phyloP scores from a whole-genome alignment of 176 grass and related monocot genomes.

The Areca catechu region DNA sequence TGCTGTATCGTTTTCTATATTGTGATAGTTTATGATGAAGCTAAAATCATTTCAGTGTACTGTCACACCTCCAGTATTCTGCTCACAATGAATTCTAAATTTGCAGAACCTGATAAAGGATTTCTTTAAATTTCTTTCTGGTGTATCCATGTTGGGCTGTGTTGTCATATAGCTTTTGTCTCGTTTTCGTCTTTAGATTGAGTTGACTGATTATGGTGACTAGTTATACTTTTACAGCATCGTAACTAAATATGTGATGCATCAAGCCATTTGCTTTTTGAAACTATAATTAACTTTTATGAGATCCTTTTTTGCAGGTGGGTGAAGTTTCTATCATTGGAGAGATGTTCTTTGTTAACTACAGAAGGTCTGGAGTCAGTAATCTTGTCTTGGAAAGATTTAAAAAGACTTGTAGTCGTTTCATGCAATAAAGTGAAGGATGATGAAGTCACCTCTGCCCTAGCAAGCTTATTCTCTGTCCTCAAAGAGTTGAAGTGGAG shows the following conservation, averaged over 20 bases:
- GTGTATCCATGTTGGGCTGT: too few relatives aligned
- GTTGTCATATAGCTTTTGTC: too few relatives aligned
- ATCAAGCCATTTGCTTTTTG: slow-evolving; percentile 9
- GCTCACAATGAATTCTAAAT: too few relatives aligned
- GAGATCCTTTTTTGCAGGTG: slow-evolving; percentile 26
- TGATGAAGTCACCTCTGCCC: slow-evolving; percentile 54
- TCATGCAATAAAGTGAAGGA: slow-evolving; percentile 79
- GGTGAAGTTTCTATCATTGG: slow-evolving; percentile 63
- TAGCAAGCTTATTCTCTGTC: slow-evolving; percentile 71
- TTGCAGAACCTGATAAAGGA: too few relatives aligned
- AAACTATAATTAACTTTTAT: neutral
- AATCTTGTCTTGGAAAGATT: slow-evolving; percentile 63
- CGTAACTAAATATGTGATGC: slow-evolving; percentile 7
- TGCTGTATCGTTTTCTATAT: too few relatives aligned
- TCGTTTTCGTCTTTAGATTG: too few relatives aligned
- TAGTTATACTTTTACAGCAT: too few relatives aligned
- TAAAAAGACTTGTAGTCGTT: slow-evolving; percentile 62
- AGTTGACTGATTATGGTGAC: too few relatives aligned
- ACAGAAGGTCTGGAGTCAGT: slow-evolving; percentile 63
- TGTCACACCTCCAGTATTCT: too few relatives aligned
- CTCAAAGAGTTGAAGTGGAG: slow-evolving; percentile 96
- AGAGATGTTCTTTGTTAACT: slow-evolving; percentile 73
- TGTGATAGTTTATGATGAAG: too few relatives aligned
- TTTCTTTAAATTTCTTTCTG: too few relatives aligned
- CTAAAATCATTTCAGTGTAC: too few relatives aligned